These are phyloP conservation scores for Asterionellopsis glacialis DNA, from an alignment of 108 stramenopile species.

Conservation along the genomic window DNA sequence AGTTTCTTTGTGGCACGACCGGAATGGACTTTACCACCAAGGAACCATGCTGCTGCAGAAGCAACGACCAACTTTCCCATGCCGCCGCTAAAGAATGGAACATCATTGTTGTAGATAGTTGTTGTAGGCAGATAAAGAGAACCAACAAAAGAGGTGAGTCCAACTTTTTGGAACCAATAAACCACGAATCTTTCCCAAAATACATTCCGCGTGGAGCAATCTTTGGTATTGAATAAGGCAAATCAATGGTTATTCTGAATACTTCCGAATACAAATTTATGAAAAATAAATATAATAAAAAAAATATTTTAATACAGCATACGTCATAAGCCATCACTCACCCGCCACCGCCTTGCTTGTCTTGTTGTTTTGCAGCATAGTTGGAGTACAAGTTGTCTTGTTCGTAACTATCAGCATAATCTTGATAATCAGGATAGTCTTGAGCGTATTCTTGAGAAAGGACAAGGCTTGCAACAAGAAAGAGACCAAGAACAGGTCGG, in stretches of 20 bases:
- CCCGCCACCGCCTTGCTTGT: slow-evolving; percentile 44
- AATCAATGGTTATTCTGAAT: neutral
- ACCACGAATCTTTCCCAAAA: neutral
- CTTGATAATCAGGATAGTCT: slow-evolving; percentile 62
- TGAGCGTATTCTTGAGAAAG: slow-evolving; percentile 26
- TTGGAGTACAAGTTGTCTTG: slow-evolving; percentile 75
- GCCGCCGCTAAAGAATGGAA: slow-evolving; percentile 15
- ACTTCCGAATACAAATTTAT: neutral
- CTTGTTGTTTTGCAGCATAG: slow-evolving; percentile 63
- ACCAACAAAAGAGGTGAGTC: neutral
- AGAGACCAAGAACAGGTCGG: neutral
- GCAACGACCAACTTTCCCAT: slow-evolving; percentile 41
- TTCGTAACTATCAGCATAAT: slow-evolving; percentile 59
- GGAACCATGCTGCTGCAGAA: slow-evolving; percentile 50
- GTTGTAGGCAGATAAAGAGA: neutral
- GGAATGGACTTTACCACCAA: slow-evolving; percentile 71
- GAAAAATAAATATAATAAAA: neutral
- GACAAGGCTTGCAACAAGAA: slow-evolving; percentile 3
- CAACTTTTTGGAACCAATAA: neutral
- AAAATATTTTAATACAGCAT: neutral
- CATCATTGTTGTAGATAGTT: neutral
- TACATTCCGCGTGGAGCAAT: neutral
- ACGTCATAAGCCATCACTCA: slow-evolving; percentile 7
- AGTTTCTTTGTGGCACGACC: slow-evolving; percentile 60
- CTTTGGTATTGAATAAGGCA: neutral